A percentile compares a stretch with the other conserved stretches of the same genome.
Conservation (phyloP, 2,329 filamentous ascomycete species). For the Immersiporthe knoxdaviesiana region DNA sequence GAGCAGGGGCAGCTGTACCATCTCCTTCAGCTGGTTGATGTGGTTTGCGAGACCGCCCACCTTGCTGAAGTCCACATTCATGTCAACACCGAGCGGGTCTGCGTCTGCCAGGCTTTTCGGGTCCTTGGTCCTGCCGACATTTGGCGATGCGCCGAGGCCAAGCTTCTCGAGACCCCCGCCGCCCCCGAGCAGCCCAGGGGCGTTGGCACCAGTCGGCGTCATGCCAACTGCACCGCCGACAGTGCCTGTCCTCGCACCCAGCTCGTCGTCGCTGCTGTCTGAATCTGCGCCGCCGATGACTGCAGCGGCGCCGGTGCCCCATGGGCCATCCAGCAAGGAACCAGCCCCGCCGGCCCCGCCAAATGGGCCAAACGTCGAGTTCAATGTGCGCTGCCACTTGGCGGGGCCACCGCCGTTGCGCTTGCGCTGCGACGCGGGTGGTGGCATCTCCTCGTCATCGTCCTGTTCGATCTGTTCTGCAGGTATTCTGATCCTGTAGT, state of each 20-base stretch:
- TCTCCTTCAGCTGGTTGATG: slow-evolving; percentile 97
- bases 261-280: slow-evolving; percentile 96
- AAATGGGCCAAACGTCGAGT: slow-evolving; percentile 91
- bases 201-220: slow-evolving; percentile 57
- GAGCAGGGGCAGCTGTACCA: slow-evolving; percentile 91
- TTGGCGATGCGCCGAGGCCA: slow-evolving; percentile 62
- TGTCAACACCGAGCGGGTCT: slow-evolving; percentile 89
- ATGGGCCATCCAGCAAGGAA: slow-evolving; percentile 74
- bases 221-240: slow-evolving; percentile 63
- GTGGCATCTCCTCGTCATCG: slow-evolving; percentile 66
- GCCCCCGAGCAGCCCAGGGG: slow-evolving; percentile 48
- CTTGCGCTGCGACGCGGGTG: slow-evolving; percentile 65
- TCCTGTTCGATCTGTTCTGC: slow-evolving; percentile 73
- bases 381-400: slow-evolving; percentile 77
- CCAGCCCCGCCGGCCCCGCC: slow-evolving; percentile 78
- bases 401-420: slow-evolving; percentile 62
- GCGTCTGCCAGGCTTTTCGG: slow-evolving; percentile 90
- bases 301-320: slow-evolving; percentile 68
- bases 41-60: slow-evolving; percentile 92
- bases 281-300: slow-evolving; percentile 75
- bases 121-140: slow-evolving; percentile 92
- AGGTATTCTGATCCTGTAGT: slow-evolving; percentile 79
- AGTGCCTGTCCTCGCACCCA: slow-evolving; percentile 61
- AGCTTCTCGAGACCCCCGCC: slow-evolving; percentile 36
- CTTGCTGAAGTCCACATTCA: slow-evolving; percentile 90